Percentiles rank a stretch among this genome's conserved stretches.
phyloP scores from a whole-genome alignment of 2,329 filamentous ascomycete species.

The Cryphonectria radicalis region DNA sequence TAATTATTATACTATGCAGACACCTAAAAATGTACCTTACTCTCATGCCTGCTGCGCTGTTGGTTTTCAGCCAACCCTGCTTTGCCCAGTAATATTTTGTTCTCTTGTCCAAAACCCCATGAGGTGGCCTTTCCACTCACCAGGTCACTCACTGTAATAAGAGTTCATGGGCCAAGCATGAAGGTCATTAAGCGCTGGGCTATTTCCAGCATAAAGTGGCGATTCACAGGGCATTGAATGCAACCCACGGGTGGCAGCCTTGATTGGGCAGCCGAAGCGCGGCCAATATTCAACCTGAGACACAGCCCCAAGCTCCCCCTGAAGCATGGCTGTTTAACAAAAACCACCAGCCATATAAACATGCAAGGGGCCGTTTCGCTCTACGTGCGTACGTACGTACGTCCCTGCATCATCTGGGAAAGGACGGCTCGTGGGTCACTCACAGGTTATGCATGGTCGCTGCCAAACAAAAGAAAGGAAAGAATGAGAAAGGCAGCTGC shows the following conservation, averaged over 20 bases:
- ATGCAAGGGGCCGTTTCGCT: slow-evolving; percentile 2
- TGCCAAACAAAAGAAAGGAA: neutral
- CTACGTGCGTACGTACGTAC: neutral
- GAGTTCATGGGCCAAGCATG: neutral
- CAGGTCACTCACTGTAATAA: neutral
- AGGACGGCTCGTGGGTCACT: neutral
- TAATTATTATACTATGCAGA: too few species aligned
- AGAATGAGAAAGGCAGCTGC: neutral
- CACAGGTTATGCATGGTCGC: neutral
- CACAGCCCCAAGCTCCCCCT: slow-evolving; percentile 1
- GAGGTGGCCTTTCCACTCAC: neutral
- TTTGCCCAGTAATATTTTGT: neutral
- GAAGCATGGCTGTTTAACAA: neutral
- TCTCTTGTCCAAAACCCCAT: neutral
- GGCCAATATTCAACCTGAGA: slow-evolving; percentile 4
- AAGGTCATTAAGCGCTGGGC: neutral
- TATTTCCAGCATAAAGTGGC: neutral
- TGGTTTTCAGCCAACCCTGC: neutral
- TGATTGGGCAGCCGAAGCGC: slow-evolving; percentile 7
- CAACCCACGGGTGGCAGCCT: neutral
- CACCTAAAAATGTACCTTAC: too few species aligned
- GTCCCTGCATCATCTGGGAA: neutral
- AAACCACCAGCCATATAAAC: neutral
- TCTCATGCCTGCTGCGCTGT: too few species aligned
- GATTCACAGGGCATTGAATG: neutral